Base-by-base conservation (phyloP, 148 eudicot species). In the Chenopodium berlandieri region DNA sequence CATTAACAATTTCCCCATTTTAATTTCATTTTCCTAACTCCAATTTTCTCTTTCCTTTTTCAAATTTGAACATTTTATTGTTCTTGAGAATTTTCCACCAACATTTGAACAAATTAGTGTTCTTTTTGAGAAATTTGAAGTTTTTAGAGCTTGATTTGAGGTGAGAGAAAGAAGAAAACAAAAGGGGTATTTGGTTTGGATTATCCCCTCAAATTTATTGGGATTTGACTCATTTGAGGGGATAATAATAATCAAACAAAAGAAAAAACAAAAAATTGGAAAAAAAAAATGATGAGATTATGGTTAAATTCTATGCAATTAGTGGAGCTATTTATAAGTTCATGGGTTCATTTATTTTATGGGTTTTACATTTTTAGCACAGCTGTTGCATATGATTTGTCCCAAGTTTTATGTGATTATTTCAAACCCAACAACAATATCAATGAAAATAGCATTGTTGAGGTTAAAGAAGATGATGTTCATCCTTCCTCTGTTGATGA, bases 281-380 rank as follows among this genome's bases (percentile, higher is more conserved):
- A 31, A 77, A 31, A 77, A 77, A 31, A 77, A 80, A 96, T 96
- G 98, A 72, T 89, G 4, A 94, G 94, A 78, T 85, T 91, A 68
- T 92, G 94, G 89, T 73, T 90, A 48, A 77, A 76, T 73, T 86
- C 82, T 9, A 83, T 96, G 77, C 95, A 91, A 85, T 86, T 92
- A 54, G 7, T 75, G 62, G 99, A 94, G 89, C 88, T 96, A 4
- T 85, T 91, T 75, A 92, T 94, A 84, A 96, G 97, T 81, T 83
- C 99, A 73, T 65, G 94, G 86, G 92, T 89, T 60, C 99, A 96
- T 92, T 62, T 92, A 85, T 23, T 86, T 48, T 96, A 94, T 87
- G 97, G 94, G 78, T 85, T 96, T 83, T 94, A 96, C 88, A 90
- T 96, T 68, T 91, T 92, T 81, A 94, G 95, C 88, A 81, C 93